Percentiles rank a stretch among this genome's conserved stretches.
phyloP scores from a whole-genome alignment of 106 monocot genomes.

The Dendrobium officinale region DNA sequence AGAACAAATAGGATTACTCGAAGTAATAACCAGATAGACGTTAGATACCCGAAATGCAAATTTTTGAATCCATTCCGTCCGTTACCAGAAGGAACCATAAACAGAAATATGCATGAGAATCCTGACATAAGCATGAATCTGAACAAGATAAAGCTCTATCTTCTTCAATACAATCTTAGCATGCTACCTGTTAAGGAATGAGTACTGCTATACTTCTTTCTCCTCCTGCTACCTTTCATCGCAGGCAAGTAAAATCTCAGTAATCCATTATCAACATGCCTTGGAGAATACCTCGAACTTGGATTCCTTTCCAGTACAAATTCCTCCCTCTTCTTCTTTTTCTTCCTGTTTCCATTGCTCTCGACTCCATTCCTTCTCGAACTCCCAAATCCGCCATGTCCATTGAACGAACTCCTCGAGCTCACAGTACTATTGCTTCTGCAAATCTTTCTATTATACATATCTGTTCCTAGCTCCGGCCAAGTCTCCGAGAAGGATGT shows the following conservation, averaged over 20 bases:
- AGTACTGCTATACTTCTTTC: conserved; percentile 20
- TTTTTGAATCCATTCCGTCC: neutral
- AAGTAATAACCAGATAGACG: no score
- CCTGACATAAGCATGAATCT: conserved; percentile 7
- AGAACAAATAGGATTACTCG: no score
- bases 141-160: neutral
- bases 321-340: conserved; percentile 18
- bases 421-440: conserved; percentile 71
- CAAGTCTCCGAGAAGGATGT: conserved; percentile 47
- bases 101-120: neutral
- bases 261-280: conserved; percentile 58
- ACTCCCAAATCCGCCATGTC: conserved; percentile 33
- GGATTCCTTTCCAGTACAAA: conserved; percentile 58
- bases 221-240: conserved; percentile 49
- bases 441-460: conserved; percentile 25
- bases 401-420: conserved; percentile 49
- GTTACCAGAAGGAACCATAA: neutral
- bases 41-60: neutral
- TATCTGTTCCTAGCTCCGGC: conserved; percentile 32
- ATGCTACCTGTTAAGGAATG: conserved; percentile 55
- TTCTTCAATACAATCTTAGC: conserved; percentile 57
- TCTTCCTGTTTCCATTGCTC: neutral
- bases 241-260: conserved; percentile 82
- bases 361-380: conserved; percentile 14
- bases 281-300: conserved; percentile 67